Base-by-base conservation (phyloP, 768 basidiomycete species). In the Pleurotus eryngii region DNA sequence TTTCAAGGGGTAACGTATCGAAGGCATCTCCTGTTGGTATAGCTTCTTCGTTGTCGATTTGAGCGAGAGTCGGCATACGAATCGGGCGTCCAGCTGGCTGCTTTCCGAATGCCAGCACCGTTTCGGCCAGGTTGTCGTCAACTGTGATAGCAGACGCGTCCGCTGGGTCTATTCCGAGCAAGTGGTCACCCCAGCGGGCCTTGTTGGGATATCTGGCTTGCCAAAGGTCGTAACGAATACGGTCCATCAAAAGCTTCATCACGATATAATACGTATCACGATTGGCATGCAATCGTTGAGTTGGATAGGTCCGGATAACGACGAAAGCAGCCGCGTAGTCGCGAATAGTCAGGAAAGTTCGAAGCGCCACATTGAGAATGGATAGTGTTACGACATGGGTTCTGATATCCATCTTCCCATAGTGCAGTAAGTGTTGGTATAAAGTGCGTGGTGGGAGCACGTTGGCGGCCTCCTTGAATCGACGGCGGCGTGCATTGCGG, bases 321-420 rank as follows among this genome's bases (percentile, higher is more conserved):
- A 78, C 63, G 59, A 73, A 73, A 1, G 79, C 81, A 1, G 72
- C 83, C 9, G 78, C 65, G 57, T 81, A 84, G 66, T 84, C 84
- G 2, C 68, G 67, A 8, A 67, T 62, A 0, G 64, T 64, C 55
- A 84, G 65, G 60, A 82, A 80, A 0, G 74, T 68, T n/a, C 74
- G 74, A 4, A 85, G 68, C 1, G 75, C 73, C 24, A 72, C 61
- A 60, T 76, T 76, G 38, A 83, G 63, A 1, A 78, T 66, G 30
- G 67, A 72, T 0, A 69, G 67, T 15, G 66, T 70, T 12, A 74
- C 46, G 6, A 69, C 54, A 6, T 72, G 64, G 0, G 69, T 69
- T 4, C 56, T 38, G 15, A 58, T 59, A 14, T 30, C 47, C n/a
- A 46, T 57, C 18, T 35, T 14, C 6, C 45, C 53, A n/a, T 42